Evolutionary conservation across 768 basidiomycete genomes (phyloP), one percentile per base, ranked within the genome.

Genomic region (Leccinum pellstonianum): DNA sequence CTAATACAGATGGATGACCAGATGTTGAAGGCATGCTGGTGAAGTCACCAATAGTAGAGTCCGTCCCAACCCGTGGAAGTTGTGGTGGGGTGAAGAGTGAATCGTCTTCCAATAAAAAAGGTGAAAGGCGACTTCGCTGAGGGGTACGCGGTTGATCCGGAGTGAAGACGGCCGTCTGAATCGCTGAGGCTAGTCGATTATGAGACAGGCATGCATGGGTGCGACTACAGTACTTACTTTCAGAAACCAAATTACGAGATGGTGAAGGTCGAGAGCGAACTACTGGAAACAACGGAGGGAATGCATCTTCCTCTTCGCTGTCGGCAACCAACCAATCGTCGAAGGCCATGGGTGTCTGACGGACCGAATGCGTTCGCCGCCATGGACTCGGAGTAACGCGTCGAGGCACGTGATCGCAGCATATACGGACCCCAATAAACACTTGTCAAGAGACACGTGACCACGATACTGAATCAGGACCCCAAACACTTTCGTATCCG

Each of bases 281-380:
- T 29, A 14, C 33, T 54, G 33, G 46, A 0, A 41, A 41, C 17
- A 41, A 41, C 17, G 38, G 38, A 41, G 15, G 4, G 5, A 58
- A 56, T 21, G 0, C 47, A 35, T 59, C 70, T 52, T 80, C 79
- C 27, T 72, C 79, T 54, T 80, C 79, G 67, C 83, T 84, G 65
- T 80, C 83, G 25, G 78, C 78, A 54, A 83, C 77, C n/a, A 81
- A 69, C 69, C 81, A 81, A 58, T 80, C 73, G 17, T 73, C 63
- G 29, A 65, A 57, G 17, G 53, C 27, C 65, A 72, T 63, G 53
- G 25, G 31, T 35, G 57, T 55, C 29, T 64, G 14, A 48, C 29
- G 37, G 52, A 47, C 31, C 1, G 10, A 43, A 55, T n/a, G 49
- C 29, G 43, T 31, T 5, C 27, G 38, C 38, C 23, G 60, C 37